A percentile compares a stretch with the other conserved stretches of the same genome.
Conservation (phyloP, 208 protist genomes). For the Porcisia deanei region DNA sequence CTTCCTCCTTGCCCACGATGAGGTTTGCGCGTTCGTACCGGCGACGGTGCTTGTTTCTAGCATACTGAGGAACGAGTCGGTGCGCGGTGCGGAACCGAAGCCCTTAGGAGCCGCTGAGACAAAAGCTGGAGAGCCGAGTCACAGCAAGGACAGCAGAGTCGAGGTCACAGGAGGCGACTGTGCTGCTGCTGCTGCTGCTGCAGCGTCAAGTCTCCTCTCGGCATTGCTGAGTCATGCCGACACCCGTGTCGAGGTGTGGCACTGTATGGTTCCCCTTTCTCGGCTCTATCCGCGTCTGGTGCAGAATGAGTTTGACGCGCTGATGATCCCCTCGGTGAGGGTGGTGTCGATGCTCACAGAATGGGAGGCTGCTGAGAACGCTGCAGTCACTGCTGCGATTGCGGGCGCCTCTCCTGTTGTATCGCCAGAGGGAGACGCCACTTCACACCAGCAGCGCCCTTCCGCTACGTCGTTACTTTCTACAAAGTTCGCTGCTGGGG, state of each 20-base stretch:
- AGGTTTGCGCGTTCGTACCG: conserved; percentile 22
- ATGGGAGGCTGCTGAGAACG: conserved; percentile 25
- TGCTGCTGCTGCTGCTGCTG: background rate
- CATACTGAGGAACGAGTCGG: conserved; percentile 40
- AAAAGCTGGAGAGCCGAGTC: background rate
- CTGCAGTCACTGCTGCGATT: conserved; percentile 5
- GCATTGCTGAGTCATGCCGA: conserved; percentile 61
- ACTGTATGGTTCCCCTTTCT: conserved; percentile 69
- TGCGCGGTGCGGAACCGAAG: conserved; percentile 24
- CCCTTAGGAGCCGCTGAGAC: conserved; percentile 3
- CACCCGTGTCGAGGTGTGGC: conserved; percentile 65
- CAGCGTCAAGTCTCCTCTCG: conserved; percentile 18
- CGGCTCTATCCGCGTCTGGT: conserved; percentile 66
- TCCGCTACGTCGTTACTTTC: background rate
- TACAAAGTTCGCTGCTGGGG: background rate
- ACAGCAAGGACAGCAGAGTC: background rate
- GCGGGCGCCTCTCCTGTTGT: background rate
- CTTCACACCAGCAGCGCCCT: background rate
- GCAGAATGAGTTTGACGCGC: conserved; percentile 45
- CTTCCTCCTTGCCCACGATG: conserved; percentile 29
- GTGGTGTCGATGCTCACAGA: conserved; percentile 33
- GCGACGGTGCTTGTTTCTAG: conserved; percentile 28
- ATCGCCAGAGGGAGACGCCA: background rate
- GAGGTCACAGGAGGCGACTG: background rate
- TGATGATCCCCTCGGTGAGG: conserved; percentile 41